Evolutionary conservation across 805 yeast species (phyloP), one percentile per base, ranked within the genome.

Genomic region (Candida dajiaensis): DNA sequence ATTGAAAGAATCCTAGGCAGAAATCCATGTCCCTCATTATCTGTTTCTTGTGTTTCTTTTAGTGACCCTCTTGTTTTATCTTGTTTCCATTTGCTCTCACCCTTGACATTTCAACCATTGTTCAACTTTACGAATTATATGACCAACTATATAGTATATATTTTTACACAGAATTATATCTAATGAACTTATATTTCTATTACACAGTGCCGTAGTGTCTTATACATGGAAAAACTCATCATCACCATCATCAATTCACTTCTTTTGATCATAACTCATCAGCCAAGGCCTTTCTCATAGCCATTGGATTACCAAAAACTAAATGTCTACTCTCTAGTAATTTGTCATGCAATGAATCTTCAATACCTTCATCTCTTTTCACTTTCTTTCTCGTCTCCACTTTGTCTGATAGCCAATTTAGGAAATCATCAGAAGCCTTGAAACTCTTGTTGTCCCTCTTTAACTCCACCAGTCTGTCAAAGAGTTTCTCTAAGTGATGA

Each of bases 221-320:
- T n/a, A n/a, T n/a, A 12, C n/a, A 12, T 10, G 6, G 13, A 28
- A 12, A 15, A 10, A 12, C 33, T 10, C 4, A 28, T 10, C n/a
- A 36, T 33, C 15, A 6, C 22, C 26, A 25, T 22, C 23, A 22
- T 22, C 5, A 5, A 5, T 22, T 22, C 5, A 5, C 23, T 22
- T 22, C 23, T 22, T 25, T 10, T 22, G 9, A 33, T 41, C 63
- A 76, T 20, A 76, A 55, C 48, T 77, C 81, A 61, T 78, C 85
- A 16, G 70, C 70, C 38, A 72, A 64, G 7, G 77, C 80, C 59
- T 83, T 84, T 50, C 94, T 72, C 47, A 74, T 63, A 0, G 84
- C 95, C 58, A 76, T 70, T 18, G 85, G 87, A 56, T 88, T 88
- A 2, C 96, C 96, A 66, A 88, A 88, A 1, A 83, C 77, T 20